phyloP scores from a whole-genome alignment of 2,329 filamentous ascomycete genomes.

The Mariannaea elegans region DNA sequence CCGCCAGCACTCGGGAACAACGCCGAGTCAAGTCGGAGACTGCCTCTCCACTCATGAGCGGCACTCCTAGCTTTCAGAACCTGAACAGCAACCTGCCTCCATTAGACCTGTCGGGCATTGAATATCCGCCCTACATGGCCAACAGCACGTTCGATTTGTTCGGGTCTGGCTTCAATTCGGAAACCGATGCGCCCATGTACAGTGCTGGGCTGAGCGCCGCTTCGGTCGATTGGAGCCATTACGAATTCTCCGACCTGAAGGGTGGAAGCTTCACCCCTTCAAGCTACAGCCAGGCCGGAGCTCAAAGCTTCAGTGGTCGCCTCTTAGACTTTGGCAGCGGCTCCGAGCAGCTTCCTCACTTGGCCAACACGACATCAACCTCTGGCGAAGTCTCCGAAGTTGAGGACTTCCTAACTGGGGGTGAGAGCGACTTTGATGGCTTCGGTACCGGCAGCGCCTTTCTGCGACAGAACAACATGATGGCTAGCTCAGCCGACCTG shows the following conservation, averaged over 20 bases:
- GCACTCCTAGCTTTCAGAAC: slow-evolving; percentile 59
- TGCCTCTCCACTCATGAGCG: slow-evolving; percentile 64
- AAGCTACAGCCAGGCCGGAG: slow-evolving; percentile 62
- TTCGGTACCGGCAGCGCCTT: slow-evolving; percentile 58
- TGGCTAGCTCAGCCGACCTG: slow-evolving; percentile 54
- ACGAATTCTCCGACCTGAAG: slow-evolving; percentile 57
- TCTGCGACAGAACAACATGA: slow-evolving; percentile 56
- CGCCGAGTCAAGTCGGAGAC: slow-evolving; percentile 69
- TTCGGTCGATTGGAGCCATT: slow-evolving; percentile 57
- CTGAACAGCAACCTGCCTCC: slow-evolving; percentile 63
- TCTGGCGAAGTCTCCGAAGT: slow-evolving; percentile 75
- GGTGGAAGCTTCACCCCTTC: slow-evolving; percentile 60
- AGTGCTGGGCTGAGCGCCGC: slow-evolving; percentile 68
- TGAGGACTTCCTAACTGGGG: slow-evolving; percentile 64
- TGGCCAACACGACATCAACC: slow-evolving; percentile 67
- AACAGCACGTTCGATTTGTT: slow-evolving; percentile 62
- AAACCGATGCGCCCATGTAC: slow-evolving; percentile 66
- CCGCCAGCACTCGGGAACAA: slow-evolving; percentile 54
- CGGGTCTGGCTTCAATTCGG: slow-evolving; percentile 55
- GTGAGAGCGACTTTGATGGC: slow-evolving; percentile 58
- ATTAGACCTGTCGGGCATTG: slow-evolving; percentile 66
- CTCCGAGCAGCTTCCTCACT: slow-evolving; percentile 62
- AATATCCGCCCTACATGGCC: slow-evolving; percentile 59
- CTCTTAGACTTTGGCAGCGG: slow-evolving; percentile 62
- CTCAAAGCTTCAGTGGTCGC: slow-evolving; percentile 59